A percentile compares a stretch with the other conserved stretches of the same genome.
phyloP scores from a whole-genome alignment of 2,329 filamentous ascomycete species.

The Penicillium aurantiogriseum region DNA sequence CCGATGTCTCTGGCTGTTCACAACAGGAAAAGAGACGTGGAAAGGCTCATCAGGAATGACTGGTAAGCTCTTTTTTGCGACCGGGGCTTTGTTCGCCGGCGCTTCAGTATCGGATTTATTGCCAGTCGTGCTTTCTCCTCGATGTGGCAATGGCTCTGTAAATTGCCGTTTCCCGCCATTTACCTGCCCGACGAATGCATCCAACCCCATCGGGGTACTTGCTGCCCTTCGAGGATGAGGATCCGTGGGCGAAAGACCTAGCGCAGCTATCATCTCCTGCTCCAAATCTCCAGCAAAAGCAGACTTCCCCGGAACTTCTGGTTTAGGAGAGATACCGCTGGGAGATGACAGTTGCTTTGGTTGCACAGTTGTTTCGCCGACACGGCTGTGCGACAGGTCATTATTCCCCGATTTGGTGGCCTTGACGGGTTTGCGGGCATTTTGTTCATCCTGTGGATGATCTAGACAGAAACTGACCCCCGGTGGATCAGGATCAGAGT shows the following conservation, averaged over 20 bases:
- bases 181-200: neutral
- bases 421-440: slow-evolving; percentile 7
- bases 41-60: slow-evolving; percentile 5
- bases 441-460: slow-evolving; percentile 6
- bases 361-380: neutral
- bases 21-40: neutral
- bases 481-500: slow-evolving; percentile 3
- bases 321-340: neutral
- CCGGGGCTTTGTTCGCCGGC: neutral
- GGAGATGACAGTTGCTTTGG: neutral
- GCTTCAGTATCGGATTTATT: neutral
- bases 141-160: neutral
- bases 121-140: neutral
- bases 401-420: slow-evolving; percentile 7
- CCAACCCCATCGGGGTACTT: slow-evolving; percentile 1
- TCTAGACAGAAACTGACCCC: slow-evolving; percentile 2
- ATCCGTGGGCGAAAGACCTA: slow-evolving; percentile 23
- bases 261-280: slow-evolving; percentile 23
- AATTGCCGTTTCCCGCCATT: neutral
- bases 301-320: neutral
- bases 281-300: slow-evolving; percentile 16
- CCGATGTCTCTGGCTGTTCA: neutral
- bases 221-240: slow-evolving; percentile 1
- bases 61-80: slow-evolving; percentile 9
- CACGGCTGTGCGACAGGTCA: neutral